Evolutionary conservation across 192 early-diverging fungal species (phyloP).

Genomic region (Endogone sp.): DNA sequence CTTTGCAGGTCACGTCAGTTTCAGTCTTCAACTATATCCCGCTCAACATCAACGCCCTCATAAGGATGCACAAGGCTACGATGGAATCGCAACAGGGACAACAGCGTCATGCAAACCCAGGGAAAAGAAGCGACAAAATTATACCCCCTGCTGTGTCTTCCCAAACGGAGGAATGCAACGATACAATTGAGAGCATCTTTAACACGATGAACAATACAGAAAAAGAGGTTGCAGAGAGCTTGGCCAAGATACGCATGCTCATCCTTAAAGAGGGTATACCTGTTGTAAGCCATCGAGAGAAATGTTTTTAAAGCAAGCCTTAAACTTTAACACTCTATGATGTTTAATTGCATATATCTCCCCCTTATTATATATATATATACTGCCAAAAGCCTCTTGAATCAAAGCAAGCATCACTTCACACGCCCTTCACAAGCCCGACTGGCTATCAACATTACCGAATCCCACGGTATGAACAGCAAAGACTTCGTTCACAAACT

Average conservation of each 20-base stretch:
- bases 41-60: too few relatives aligned
- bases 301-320: background rate
- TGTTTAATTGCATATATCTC: background rate
- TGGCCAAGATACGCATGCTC: constrained; percentile 49
- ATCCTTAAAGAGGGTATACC: constrained; percentile 63
- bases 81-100: too few relatives aligned
- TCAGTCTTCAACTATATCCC: too few relatives aligned
- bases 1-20: too few relatives aligned
- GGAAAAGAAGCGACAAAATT: too few relatives aligned
- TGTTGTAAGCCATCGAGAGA: constrained; percentile 22
- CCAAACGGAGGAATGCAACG: background rate
- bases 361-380: constrained; percentile 1
- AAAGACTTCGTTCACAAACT: constrained; percentile 48
- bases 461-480: background rate
- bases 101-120: too few relatives aligned
- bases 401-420: background rate
- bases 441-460: constrained; percentile 3
- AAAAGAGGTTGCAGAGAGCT: constrained; percentile 44
- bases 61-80: too few relatives aligned
- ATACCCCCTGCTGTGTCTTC: too few relatives aligned
- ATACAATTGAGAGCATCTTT: constrained; percentile 39
- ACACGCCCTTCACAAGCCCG: background rate
- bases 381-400: background rate
- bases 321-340: constrained; percentile 3
- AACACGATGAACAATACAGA: constrained; percentile 49